Evolutionary conservation across 805 yeast genomes (phyloP).

Genomic region (Hanseniaspora nectarophila): DNA sequence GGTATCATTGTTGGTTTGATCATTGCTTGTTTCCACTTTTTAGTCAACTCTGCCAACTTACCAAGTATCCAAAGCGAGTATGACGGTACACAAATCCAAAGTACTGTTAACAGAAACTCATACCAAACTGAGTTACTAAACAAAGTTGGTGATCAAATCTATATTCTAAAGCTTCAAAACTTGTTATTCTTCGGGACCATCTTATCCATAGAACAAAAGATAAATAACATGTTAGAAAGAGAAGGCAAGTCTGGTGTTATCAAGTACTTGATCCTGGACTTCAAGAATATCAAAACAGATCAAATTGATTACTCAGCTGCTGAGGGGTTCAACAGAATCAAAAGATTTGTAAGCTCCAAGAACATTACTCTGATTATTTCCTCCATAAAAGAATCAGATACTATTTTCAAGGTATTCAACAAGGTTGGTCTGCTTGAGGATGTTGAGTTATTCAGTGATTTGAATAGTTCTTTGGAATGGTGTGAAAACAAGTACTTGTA

Average conservation of each 20-base stretch:
- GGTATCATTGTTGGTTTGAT: constrained; percentile 86
- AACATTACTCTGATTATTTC: constrained; percentile 64
- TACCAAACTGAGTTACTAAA: constrained; percentile 73
- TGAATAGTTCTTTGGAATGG: constrained; percentile 89
- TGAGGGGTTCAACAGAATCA: constrained; percentile 81
- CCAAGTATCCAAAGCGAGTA: constrained; percentile 73
- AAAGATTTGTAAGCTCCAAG: constrained; percentile 60
- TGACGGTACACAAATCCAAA: constrained; percentile 78
- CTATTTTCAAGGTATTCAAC: constrained; percentile 55
- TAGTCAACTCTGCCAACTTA: constrained; percentile 77
- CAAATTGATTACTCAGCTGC: constrained; percentile 89
- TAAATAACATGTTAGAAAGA: constrained; percentile 54
- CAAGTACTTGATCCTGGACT: constrained; percentile 70
- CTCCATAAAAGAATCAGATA: constrained; percentile 57
- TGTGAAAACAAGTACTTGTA: constrained; percentile 79
- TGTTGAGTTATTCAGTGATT: constrained; percentile 52
- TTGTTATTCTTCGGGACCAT: constrained; percentile 90
- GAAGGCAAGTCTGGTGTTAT: constrained; percentile 42
- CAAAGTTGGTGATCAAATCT: constrained; percentile 82
- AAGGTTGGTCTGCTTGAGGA: constrained; percentile 72
- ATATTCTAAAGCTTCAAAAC: constrained; percentile 76
- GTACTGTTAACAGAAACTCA: constrained; percentile 85
- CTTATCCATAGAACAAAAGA: constrained; percentile 72
- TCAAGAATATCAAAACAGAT: constrained; percentile 58
- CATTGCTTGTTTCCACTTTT: constrained; percentile 86